These are phyloP conservation scores for Nemania sp. DNA, from an alignment of 2,329 filamentous ascomycete genomes.

Conservation along the genomic window DNA sequence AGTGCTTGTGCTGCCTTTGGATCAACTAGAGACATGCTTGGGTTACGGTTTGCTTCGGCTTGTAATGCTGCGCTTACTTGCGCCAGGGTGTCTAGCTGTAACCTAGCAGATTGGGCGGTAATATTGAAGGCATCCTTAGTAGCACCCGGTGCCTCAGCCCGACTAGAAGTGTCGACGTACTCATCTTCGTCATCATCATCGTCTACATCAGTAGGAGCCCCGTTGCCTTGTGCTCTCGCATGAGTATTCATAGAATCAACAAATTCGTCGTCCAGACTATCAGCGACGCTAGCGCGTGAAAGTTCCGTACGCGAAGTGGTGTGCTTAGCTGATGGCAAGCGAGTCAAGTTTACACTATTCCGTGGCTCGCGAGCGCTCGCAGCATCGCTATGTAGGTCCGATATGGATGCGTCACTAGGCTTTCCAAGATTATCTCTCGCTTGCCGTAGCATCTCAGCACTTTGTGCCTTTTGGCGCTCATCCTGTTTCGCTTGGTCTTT, in stretches of 20 bases:
- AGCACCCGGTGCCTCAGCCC: slow-evolving; percentile 76
- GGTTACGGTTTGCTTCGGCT: slow-evolving; percentile 75
- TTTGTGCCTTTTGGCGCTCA: slow-evolving; percentile 78
- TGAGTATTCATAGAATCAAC: slow-evolving; percentile 62
- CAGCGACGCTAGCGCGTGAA: slow-evolving; percentile 60
- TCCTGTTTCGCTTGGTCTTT: slow-evolving; percentile 97
- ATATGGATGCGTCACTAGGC: slow-evolving; percentile 59
- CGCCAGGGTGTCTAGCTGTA: slow-evolving; percentile 91
- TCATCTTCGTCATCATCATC: slow-evolving; percentile 73
- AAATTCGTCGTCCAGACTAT: slow-evolving; percentile 65
- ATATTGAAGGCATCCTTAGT: slow-evolving; percentile 97
- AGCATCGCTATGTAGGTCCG: slow-evolving; percentile 63
- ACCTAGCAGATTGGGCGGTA: slow-evolving; percentile 91
- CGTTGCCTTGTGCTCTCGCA: slow-evolving; percentile 54
- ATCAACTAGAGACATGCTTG: slow-evolving; percentile 79
- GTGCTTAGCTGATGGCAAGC: slow-evolving; percentile 55
- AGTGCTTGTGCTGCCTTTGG: slow-evolving; percentile 81
- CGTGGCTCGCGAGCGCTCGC: slow-evolving; percentile 63
- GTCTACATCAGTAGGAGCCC: slow-evolving; percentile 54
- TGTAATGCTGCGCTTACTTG: slow-evolving; percentile 87
- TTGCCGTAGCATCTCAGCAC: slow-evolving; percentile 80
- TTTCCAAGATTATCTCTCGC: slow-evolving; percentile 81
- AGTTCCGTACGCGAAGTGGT: slow-evolving; percentile 48
- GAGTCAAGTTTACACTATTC: slow-evolving; percentile 61
- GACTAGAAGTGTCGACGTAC: slow-evolving; percentile 83